These are phyloP conservation scores for Selenicereus undatus DNA, from an alignment of 148 eudicot species.

Conservation along the genomic window DNA sequence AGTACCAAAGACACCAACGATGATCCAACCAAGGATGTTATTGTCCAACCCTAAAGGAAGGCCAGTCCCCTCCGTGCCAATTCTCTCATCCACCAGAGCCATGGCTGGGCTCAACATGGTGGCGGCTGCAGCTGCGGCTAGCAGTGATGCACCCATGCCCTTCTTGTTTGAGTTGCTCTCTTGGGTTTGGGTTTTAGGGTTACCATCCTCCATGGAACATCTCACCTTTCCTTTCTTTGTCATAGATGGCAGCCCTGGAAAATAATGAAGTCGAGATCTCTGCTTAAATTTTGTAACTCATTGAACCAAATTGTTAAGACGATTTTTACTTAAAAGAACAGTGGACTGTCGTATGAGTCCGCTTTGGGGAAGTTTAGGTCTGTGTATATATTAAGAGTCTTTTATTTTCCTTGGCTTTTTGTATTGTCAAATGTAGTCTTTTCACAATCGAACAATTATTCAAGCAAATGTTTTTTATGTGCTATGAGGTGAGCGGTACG, in stretches of 20 bases:
- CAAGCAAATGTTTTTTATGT: too few relatives aligned
- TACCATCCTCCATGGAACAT: constrained; percentile 67
- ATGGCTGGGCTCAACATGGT: constrained; percentile 63
- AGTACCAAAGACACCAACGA: constrained; percentile 67
- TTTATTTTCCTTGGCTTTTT: too few relatives aligned
- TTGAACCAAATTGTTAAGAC: too few relatives aligned
- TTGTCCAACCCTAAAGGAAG: constrained; percentile 93
- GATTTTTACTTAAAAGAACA: too few relatives aligned
- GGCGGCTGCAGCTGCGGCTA: constrained; percentile 33
- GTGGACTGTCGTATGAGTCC: too few relatives aligned
- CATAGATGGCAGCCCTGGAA: constrained; percentile 67
- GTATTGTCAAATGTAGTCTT: too few relatives aligned
- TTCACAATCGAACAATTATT: too few relatives aligned
- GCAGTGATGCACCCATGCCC: constrained; percentile 29
- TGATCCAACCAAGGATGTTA: constrained; percentile 87
- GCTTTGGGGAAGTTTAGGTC: too few relatives aligned
- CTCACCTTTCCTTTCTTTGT: constrained; percentile 58
- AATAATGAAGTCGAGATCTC: neutral
- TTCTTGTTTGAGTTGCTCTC: constrained; percentile 30
- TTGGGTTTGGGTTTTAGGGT: constrained; percentile 32
- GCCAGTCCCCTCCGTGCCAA: constrained; percentile 97
- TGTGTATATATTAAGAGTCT: too few relatives aligned
- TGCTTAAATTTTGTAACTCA: neutral
- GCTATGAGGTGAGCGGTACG: too few relatives aligned
- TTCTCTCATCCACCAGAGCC: constrained; percentile 92